A percentile compares a stretch with the other conserved stretches of the same genome.
Evolutionary conservation across 768 basidiomycete species (phyloP).

Genomic region (Galerina sulciceps): DNA sequence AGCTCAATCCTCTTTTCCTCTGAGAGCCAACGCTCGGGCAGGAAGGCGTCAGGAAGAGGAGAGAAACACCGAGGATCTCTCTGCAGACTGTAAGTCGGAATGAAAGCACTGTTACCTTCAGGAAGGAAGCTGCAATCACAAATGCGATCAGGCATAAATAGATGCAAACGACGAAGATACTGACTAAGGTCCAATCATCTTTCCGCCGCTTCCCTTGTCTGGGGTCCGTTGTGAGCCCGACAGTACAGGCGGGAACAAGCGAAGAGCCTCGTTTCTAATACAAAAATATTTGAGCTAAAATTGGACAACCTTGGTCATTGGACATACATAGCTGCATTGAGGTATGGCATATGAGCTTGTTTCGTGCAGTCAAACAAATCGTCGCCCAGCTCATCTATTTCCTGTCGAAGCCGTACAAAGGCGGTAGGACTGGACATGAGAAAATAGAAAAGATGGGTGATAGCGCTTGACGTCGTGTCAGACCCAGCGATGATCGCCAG

Average conservation of each 20-base stretch:
- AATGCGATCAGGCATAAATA: neutral
- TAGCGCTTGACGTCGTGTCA: slow-evolving; percentile 32
- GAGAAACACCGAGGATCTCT: slow-evolving; percentile 41
- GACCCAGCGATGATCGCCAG: slow-evolving; percentile 35
- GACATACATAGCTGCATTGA: slow-evolving; percentile 38
- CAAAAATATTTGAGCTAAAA: neutral
- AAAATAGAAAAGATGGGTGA: slow-evolving; percentile 29
- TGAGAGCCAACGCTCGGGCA: slow-evolving; percentile 43
- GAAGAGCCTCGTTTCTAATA: slow-evolving; percentile 38
- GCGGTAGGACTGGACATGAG: slow-evolving; percentile 29
- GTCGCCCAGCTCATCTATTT: slow-evolving; percentile 29
- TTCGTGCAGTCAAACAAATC: slow-evolving; percentile 23
- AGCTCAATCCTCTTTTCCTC: slow-evolving; percentile 25
- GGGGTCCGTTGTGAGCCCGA: slow-evolving; percentile 37
- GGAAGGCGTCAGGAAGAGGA: slow-evolving; percentile 36
- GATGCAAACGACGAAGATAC: neutral
- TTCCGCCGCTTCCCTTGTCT: slow-evolving; percentile 32
- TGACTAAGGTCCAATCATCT: slow-evolving; percentile 31
- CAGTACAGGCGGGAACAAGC: slow-evolving; percentile 40
- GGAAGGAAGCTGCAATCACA: slow-evolving; percentile 30
- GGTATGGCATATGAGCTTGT: slow-evolving; percentile 30
- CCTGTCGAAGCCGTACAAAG: slow-evolving; percentile 29
- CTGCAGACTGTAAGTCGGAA: slow-evolving; percentile 38
- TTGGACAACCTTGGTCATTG: neutral
- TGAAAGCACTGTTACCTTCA: slow-evolving; percentile 41